These are phyloP conservation scores for Yamadazyma mexicana DNA, from an alignment of 1,139 yeast genomes.

Conservation along the genomic window DNA sequence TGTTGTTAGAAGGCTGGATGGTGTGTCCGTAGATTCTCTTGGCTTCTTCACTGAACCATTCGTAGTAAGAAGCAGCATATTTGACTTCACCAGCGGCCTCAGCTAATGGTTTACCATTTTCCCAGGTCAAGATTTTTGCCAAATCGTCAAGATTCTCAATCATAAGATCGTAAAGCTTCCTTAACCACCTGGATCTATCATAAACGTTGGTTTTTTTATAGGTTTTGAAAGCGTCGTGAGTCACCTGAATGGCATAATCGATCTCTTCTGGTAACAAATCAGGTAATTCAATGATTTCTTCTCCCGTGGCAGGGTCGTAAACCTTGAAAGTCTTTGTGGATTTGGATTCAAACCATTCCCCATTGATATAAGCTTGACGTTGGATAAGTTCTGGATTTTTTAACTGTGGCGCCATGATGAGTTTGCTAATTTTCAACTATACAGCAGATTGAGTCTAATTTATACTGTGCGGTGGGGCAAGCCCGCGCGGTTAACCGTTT, in stretches of 20 bases:
- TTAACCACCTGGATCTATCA: constrained; percentile 64
- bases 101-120: constrained; percentile 42
- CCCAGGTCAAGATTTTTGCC: constrained; percentile 44
- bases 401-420: constrained; percentile 22
- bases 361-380: constrained; percentile 63
- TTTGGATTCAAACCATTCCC: constrained; percentile 61
- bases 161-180: constrained; percentile 51
- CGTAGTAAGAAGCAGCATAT: constrained; percentile 46
- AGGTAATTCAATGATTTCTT: constrained; percentile 54
- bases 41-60: constrained; percentile 48
- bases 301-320: constrained; percentile 71
- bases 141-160: constrained; percentile 43
- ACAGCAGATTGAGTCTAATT: not conserved
- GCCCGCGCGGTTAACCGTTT: constrained; percentile 11
- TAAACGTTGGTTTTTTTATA: constrained; percentile 63
- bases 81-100: constrained; percentile 44
- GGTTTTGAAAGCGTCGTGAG: constrained; percentile 57
- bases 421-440: too few species aligned
- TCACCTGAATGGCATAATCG: constrained; percentile 60
- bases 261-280: constrained; percentile 57
- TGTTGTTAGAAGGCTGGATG: constrained; percentile 39
- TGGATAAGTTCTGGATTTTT: constrained; percentile 58
- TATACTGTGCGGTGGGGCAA: not conserved
- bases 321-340: constrained; percentile 62
- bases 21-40: constrained; percentile 42